Percentiles rank a stretch among this genome's conserved stretches.
These are phyloP conservation scores for Erythrophleum ivorense DNA, from an alignment of 331 rosid species.

Conservation along the genomic window DNA sequence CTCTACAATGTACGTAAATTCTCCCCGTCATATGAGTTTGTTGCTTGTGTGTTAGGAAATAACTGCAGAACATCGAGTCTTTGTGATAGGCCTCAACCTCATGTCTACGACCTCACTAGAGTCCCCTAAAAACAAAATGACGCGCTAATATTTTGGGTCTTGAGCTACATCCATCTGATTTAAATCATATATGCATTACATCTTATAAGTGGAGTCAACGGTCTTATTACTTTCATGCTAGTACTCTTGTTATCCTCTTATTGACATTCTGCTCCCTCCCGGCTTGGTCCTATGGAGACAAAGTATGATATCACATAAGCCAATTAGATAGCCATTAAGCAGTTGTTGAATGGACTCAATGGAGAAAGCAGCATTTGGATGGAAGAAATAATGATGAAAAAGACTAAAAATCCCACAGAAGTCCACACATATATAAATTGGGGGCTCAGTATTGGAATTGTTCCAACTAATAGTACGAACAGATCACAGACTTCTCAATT, in stretches of 20 bases:
- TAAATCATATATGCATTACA: no score
- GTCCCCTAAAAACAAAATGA: no score
- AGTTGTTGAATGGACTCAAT: background rate
- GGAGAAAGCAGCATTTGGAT: background rate
- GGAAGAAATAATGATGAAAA: background rate
- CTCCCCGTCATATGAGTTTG: background rate
- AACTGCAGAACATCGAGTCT: background rate
- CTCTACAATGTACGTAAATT: background rate
- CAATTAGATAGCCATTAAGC: no score
- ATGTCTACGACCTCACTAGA: no score
- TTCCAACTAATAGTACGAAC: background rate
- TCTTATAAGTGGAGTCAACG: no score
- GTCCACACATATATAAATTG: background rate
- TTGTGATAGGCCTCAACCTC: background rate
- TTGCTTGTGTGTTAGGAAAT: conserved; percentile 6
- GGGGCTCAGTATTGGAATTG: background rate
- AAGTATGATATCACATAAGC: no score
- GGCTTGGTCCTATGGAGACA: no score
- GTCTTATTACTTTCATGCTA: no score
- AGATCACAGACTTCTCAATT: background rate
- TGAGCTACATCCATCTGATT: no score
- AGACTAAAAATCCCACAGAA: background rate
- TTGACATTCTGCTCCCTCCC: no score
- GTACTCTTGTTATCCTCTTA: no score
- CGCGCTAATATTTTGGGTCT: no score